Base-by-base conservation (phyloP, 73 alveolate species). In the Blepharisma stoltei region DNA sequence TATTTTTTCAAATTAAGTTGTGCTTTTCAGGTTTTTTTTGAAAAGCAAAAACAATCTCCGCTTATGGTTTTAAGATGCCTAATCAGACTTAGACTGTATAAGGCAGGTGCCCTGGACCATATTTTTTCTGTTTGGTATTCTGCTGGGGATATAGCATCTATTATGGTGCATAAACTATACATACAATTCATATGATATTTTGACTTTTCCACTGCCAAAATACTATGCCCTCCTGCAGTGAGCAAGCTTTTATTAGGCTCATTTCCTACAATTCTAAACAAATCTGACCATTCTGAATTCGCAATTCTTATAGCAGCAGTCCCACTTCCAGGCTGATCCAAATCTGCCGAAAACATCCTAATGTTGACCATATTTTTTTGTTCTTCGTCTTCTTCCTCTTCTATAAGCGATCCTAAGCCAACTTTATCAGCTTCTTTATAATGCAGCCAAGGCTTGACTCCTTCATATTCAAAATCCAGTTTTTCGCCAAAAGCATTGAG, bases 401-500 rank as follows among this genome's bases (percentile, higher is more conserved):
- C 55, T 14, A 69, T 11, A 7, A 69, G 20, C 3, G 75, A 69
- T 7, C 67, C n/a, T 14, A 69, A 25, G 18, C 79, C 79, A 37
- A 69, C 14, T 69, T 46, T 69, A 1, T 69, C 27, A 9, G 55
- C 23, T 43, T 69, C 79, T 43, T 11, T 14, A 43, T 44, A 69
- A 9, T 44, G 11, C 55, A 69, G 0, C 65, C 79, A 69, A n/a
- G 79, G 79, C 5, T 69, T 69, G 45, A 44, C 55, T 1, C 54
- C 27, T 69, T 69, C 79, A 18, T 44, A 11, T 5, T 69, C 79
- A 69, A 69, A 7, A 9, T 69, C 79, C n/a, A 44, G 1, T 44
- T 46, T 69, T 5, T 69, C 79, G 11, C 65, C 55, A 69, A n/a
- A 38, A 46, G 27, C 65, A 14, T n/a, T 14, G 27, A 69, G 27